Conservation (phyloP, 2,329 filamentous ascomycete species). For the Colletotrichum nymphaeae region DNA sequence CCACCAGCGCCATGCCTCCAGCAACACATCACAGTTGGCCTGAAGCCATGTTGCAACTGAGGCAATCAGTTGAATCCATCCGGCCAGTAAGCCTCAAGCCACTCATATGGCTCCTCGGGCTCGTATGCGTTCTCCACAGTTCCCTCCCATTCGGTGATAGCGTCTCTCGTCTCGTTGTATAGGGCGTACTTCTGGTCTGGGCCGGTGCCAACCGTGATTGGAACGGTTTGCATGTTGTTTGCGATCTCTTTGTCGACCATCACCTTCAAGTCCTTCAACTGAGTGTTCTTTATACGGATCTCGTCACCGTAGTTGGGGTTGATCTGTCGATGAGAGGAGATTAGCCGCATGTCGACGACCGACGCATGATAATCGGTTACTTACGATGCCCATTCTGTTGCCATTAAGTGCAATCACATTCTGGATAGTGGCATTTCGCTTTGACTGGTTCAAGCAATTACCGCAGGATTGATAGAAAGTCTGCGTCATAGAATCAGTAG, state of each 20-base stretch:
- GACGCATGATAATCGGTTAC: background rate
- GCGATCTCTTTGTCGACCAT: conserved; percentile 44
- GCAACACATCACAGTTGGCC: background rate
- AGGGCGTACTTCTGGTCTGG: conserved; percentile 44
- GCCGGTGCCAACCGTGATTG: conserved; percentile 40
- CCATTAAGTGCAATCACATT: conserved; percentile 43
- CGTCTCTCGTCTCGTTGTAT: conserved; percentile 42
- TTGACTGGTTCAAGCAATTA: conserved; percentile 43
- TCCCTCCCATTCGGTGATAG: conserved; percentile 41
- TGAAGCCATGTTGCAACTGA: no score
- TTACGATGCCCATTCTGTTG: conserved; percentile 40
- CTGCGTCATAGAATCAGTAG: background rate
- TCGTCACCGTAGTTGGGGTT: conserved; percentile 45
- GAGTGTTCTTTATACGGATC: conserved; percentile 43
- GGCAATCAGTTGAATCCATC: conserved; percentile 38
- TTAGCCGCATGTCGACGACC: no score
- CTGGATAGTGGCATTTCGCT: conserved; percentile 41
- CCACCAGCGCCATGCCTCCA: background rate
- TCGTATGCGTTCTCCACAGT: conserved; percentile 38
- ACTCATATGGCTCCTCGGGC: conserved; percentile 59
- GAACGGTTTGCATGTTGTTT: conserved; percentile 44
- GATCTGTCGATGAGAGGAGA: conserved; percentile 34
- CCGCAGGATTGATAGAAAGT: conserved; percentile 45
- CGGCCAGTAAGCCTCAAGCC: conserved; percentile 62
- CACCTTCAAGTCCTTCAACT: conserved; percentile 40